phyloP scores from a whole-genome alignment of 2,329 filamentous ascomycete genomes.

The Cephalotrichum gorgonifer region DNA sequence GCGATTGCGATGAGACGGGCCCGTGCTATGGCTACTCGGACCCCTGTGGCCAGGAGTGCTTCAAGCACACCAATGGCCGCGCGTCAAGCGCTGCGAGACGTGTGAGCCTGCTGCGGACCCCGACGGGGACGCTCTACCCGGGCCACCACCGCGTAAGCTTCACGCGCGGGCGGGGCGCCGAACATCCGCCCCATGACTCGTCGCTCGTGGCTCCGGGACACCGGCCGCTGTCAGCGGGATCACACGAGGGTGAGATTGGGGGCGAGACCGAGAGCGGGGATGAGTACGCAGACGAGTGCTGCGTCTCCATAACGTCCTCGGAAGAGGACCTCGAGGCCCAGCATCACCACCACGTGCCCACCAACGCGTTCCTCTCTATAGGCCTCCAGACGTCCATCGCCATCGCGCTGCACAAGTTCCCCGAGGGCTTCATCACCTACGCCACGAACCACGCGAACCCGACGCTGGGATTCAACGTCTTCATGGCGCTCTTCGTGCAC shows the following conservation, averaged over 20 bases:
- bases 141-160: background rate
- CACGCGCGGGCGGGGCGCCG: background rate
- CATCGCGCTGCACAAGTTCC: conserved; percentile 92
- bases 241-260: background rate
- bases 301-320: conserved; percentile 4
- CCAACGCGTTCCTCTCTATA: conserved; percentile 87
- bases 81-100: conserved; percentile 21
- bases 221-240: background rate
- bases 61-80: conserved; percentile 42
- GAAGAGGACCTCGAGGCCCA: conserved; percentile 30
- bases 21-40: conserved; percentile 56
- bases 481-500: conserved; percentile 92
- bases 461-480: conserved; percentile 77
- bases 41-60: conserved; percentile 56
- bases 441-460: conserved; percentile 96
- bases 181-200: background rate
- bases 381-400: conserved; percentile 94
- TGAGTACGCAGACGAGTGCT: too few relatives aligned
- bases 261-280: background rate
- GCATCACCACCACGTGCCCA: conserved; percentile 91
- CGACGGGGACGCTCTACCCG: background rate
- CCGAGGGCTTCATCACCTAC: conserved; percentile 81
- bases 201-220: background rate
- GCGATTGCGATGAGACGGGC: conserved; percentile 49
- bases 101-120: background rate